Evolutionary conservation across 2,329 filamentous ascomycete genomes (phyloP).

Genomic region (Trichoderma sp.): DNA sequence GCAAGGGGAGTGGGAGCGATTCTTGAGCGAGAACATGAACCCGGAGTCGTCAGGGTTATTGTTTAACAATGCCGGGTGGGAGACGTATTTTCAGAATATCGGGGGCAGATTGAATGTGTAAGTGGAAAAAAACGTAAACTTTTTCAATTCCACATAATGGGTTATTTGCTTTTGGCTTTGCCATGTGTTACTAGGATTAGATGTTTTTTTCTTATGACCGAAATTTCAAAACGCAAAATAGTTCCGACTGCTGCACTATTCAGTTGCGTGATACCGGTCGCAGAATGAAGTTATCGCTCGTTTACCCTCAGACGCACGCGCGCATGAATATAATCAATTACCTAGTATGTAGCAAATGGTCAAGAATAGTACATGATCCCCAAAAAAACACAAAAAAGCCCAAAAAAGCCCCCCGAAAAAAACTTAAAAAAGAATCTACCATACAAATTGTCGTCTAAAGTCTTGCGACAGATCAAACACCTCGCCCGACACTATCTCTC

Average conservation of each 20-base stretch:
- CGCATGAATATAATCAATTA: neutral
- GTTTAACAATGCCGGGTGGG: slow-evolving; percentile 12
- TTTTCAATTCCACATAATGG: neutral
- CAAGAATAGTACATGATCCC: neutral
- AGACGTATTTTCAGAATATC: slow-evolving; percentile 7
- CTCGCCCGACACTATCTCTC: neutral
- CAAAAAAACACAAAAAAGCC: too few relatives aligned
- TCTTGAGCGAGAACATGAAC: slow-evolving; percentile 13
- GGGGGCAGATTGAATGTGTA: slow-evolving; percentile 9
- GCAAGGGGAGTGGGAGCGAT: slow-evolving; percentile 9
- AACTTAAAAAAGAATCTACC: neutral
- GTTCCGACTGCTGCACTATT: neutral
- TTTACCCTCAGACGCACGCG: neutral
- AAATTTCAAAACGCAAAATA: neutral
- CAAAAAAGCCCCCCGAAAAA: too few relatives aligned
- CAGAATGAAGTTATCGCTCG: neutral
- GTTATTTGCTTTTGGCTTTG: neutral
- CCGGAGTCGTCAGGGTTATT: slow-evolving; percentile 2
- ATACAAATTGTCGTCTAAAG: slow-evolving; percentile 16
- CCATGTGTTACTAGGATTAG: neutral
- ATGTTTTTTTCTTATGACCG: neutral
- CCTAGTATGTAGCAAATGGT: neutral
- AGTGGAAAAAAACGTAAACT: neutral
- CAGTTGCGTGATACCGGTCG: neutral
- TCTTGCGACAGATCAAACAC: slow-evolving; percentile 12